Base-by-base conservation (phyloP, 768 basidiomycete species). In the Mycena pura region DNA sequence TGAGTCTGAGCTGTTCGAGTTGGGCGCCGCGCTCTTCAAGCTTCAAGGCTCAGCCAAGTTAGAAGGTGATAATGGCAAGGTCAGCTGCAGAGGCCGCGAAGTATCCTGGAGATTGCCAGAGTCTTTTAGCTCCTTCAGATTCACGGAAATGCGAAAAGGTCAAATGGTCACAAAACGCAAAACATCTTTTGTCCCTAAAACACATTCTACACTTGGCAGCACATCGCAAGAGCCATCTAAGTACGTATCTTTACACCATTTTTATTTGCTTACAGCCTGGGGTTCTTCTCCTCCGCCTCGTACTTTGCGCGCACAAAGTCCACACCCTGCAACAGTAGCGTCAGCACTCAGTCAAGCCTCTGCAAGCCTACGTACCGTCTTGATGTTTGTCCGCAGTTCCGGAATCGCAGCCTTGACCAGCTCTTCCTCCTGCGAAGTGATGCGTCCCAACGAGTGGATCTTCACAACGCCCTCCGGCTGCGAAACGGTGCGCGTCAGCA, bases 351-450 rank as follows among this genome's bases (percentile, higher is more conserved):
- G 13, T 10, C 9, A 13, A 27, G n/a, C n/a, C n/a, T n/a, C n/a
- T n/a, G n/a, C n/a, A n/a, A n/a, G n/a, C n/a, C n/a, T n/a, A n/a
- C 81, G 41, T 60, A 89, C 90, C 67, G 84, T 91, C 49, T 84
- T 76, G 68, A 96, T 95, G 78, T 88, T 95, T 52, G 70, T 80
- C 48, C 72, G 69, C 31, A 96, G 83, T 73, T 98, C 96, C 13
- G 91, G 89, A 55, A 98, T 72, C 38, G 92, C 93, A 68, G 89
- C 90, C 66, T 84, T 77, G 73, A 99, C 73, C 56, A 99, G 88
- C n/a, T 69, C 76, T 69, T 86, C 74, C 82, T 99, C 96, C 52
- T 78, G 84, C 2, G 82, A 81, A 2, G 88, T 86, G 69, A 96
- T 76, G 46, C 80, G 80, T 5, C 96, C 96, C 39, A 99, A 82